Conservation (phyloP, 2,329 filamentous ascomycete genomes). For the Aspergillus aculeatus region DNA sequence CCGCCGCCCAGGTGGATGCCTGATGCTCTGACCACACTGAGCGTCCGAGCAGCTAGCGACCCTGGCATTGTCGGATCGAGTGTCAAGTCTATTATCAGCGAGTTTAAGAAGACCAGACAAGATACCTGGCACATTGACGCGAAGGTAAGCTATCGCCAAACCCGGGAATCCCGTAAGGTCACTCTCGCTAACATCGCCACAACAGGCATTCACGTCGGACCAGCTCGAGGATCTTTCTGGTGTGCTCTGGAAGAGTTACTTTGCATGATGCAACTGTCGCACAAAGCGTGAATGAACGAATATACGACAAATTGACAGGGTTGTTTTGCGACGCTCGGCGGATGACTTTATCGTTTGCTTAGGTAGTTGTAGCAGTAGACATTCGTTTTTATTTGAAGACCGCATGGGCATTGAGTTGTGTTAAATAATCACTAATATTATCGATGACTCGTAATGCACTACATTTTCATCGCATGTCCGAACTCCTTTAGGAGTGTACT, state of each 20-base stretch:
- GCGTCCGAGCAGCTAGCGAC: constrained; percentile 80
- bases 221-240: constrained; percentile 94
- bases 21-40: constrained; percentile 81
- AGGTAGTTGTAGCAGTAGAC: background rate
- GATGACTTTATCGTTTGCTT: background rate
- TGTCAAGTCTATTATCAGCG: constrained; percentile 87
- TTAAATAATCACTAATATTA: background rate
- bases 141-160: constrained; percentile 65
- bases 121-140: constrained; percentile 98
- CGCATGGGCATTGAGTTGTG: background rate
- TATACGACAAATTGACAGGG: background rate
- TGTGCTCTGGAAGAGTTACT: constrained; percentile 99
- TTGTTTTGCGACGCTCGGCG: background rate
- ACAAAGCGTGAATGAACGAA: background rate
- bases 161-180: background rate
- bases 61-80: constrained; percentile 92
- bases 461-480: no score
- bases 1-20: constrained; percentile 94
- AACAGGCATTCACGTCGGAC: constrained; percentile 77
- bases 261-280: constrained; percentile 59
- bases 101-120: constrained; percentile 99
- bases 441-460: background rate
- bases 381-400: background rate
- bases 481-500: no score
- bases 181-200: constrained; percentile 4